Conservation (phyloP, 2,329 filamentous ascomycete species). For the Chaetothyriales sp. region DNA sequence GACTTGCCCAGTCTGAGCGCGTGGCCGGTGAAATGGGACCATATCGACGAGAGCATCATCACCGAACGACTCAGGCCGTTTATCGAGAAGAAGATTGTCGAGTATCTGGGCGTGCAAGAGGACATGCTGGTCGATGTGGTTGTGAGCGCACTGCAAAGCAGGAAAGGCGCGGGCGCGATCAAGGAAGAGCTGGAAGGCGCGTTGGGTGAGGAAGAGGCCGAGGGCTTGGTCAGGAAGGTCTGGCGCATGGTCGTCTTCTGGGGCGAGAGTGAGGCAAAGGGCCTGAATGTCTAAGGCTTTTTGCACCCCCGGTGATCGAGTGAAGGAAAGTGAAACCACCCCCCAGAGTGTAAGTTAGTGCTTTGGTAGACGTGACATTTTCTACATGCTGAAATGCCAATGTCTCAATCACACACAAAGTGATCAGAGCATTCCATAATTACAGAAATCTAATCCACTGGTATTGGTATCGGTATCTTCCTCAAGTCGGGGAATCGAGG, state of each 20-base stretch:
- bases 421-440: too few relatives aligned
- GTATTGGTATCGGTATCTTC: too few relatives aligned
- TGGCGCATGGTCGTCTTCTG: conserved; percentile 99
- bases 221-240: conserved; percentile 85
- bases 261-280: conserved; percentile 82
- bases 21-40: conserved; percentile 90
- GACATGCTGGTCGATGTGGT: conserved; percentile 89
- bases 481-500: too few relatives aligned
- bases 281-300: conserved; percentile 47
- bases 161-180: conserved; percentile 59
- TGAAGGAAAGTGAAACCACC: too few relatives aligned
- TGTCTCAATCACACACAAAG: too few relatives aligned
- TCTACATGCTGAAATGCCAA: too few relatives aligned
- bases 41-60: conserved; percentile 65
- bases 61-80: conserved; percentile 81
- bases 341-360: too few relatives aligned
- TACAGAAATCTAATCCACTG: too few relatives aligned
- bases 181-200: conserved; percentile 75
- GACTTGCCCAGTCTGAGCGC: conserved; percentile 76
- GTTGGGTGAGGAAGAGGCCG: conserved; percentile 74
- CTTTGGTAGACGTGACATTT: too few relatives aligned
- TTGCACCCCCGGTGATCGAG: too few relatives aligned
- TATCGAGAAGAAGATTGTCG: conserved; percentile 95
- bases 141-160: conserved; percentile 66
- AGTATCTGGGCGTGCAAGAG: conserved; percentile 91